Base-by-base conservation (phyloP, 176 grass and related monocot genomes). In the Musa schizocarpa region DNA sequence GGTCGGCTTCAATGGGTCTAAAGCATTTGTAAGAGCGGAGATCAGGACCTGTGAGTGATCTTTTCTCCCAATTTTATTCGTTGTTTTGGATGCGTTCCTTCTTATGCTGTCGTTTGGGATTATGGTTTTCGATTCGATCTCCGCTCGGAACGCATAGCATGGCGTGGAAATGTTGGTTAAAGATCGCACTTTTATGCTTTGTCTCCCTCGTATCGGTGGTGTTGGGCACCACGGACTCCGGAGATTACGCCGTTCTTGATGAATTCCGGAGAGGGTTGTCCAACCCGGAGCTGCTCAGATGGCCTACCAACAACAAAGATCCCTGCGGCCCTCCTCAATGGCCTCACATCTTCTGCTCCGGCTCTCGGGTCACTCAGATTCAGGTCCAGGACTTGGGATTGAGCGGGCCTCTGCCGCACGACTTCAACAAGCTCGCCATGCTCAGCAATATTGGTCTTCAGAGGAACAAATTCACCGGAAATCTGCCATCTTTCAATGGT, bases 181-280 rank as follows among this genome's bases (percentile, higher is more conserved):
- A 54, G 21, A 73, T 73, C 71, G 50, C 52, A 26, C 2, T 26
- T 73, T 73, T 73, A 25, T 53, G 3, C 14, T 25, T 11, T 0
- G 9, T 48, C 22, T 7, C 9, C 74, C 3, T 14, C 68, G 0
- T 1, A 21, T 17, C 0, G 27, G 23, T 2, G 55, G 34, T 34
- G 2, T 54, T 61, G 11, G 67, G 73, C 1, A 51, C 69, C 12
- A 86, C 87, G 11, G 50, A 94, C 83, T 81, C 78, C 9, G 52
- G 21, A 11, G 95, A 99, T 84, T 86, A 81, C 6, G 70, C 86
- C 0, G 81, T 91, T 1, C 95, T 99, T 7, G 1, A 82, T 0
- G 80, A 86, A 52, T 65, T 99, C 16, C 82, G 80, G 1, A 64
- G 76, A 68, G 72, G 86, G 0, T 70, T 94, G 25, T 88, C 85